Evolutionary conservation across 805 yeast species (phyloP).

Genomic region (Ogataea siamensis): DNA sequence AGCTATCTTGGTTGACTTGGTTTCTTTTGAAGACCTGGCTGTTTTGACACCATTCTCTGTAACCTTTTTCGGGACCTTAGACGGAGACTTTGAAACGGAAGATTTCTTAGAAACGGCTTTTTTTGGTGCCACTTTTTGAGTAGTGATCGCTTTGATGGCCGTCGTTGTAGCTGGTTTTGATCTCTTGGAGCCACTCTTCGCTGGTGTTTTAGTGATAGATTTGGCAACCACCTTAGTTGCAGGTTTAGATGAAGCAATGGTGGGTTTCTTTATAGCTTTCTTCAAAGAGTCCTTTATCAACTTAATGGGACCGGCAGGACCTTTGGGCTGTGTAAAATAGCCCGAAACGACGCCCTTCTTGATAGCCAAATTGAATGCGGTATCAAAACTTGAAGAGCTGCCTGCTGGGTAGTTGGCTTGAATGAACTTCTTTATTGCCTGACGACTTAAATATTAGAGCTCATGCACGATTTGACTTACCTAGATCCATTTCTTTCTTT

Average conservation of each 20-base stretch:
- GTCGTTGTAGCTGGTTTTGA: conserved; percentile 24
- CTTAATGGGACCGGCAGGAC: conserved; percentile 85
- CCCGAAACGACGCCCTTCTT: conserved; percentile 80
- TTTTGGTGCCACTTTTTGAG: conserved; percentile 30
- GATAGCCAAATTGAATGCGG: conserved; percentile 72
- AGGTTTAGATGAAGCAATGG: conserved; percentile 29
- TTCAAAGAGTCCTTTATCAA: conserved; percentile 41
- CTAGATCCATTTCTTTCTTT: conserved; percentile 80
- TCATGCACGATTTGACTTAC: conserved; percentile 37
- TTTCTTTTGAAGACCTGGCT: neutral
- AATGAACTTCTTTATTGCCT: conserved; percentile 82
- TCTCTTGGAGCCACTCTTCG: conserved; percentile 30
- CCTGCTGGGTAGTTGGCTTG: conserved; percentile 58
- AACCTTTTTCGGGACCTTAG: neutral
- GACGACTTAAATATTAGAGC: conserved; percentile 52
- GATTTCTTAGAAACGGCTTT: conserved; percentile 23
- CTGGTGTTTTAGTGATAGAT: no score
- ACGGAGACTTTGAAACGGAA: neutral
- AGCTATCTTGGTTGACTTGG: neutral
- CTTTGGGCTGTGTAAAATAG: conserved; percentile 80
- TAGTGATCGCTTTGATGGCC: conserved; percentile 26
- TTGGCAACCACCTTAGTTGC: conserved; percentile 27
- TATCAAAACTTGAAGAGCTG: conserved; percentile 61
- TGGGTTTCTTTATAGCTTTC: conserved; percentile 34
- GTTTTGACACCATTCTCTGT: no score